A percentile compares a stretch with the other conserved stretches of the same genome.
Evolutionary conservation across 768 basidiomycete genomes (phyloP).

Genomic region (Leccinum truebloodii): DNA sequence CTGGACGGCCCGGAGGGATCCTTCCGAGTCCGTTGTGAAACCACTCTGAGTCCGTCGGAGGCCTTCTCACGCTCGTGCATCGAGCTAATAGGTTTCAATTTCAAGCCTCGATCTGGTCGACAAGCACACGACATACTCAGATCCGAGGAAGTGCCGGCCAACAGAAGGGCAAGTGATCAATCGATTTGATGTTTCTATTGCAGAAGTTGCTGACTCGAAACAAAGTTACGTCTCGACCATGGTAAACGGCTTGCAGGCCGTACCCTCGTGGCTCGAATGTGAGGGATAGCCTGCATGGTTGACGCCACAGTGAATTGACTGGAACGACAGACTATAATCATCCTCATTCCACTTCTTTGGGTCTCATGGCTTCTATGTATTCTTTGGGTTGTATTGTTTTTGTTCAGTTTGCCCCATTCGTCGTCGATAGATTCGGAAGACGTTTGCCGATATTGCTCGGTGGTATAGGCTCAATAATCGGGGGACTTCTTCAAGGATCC

Average conservation of each 20-base stretch:
- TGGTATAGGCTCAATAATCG: neutral
- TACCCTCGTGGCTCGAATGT: neutral
- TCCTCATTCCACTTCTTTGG: neutral
- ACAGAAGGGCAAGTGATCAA: slow-evolving; percentile 8
- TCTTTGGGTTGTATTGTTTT: neutral
- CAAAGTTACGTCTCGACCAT: neutral
- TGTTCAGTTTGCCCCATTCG: neutral
- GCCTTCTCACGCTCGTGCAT: too few species aligned
- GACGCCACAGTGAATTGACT: neutral
- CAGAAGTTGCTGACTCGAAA: neutral
- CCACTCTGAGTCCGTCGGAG: too few species aligned
- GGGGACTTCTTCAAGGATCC: neutral
- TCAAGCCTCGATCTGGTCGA: too few species aligned
- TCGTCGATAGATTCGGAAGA: neutral
- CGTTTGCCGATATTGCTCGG: neutral
- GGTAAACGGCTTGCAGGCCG: neutral
- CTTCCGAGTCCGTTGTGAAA: too few species aligned
- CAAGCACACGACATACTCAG: too few species aligned
- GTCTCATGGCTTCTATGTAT: neutral
- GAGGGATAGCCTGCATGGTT: neutral
- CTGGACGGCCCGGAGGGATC: too few species aligned
- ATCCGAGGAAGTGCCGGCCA: too few species aligned
- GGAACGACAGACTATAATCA: neutral
- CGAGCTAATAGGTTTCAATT: too few species aligned
- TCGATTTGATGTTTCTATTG: neutral